Evolutionary conservation across 2,329 filamentous ascomycete species (phyloP).

Genomic region (Seiridium cupressi): DNA sequence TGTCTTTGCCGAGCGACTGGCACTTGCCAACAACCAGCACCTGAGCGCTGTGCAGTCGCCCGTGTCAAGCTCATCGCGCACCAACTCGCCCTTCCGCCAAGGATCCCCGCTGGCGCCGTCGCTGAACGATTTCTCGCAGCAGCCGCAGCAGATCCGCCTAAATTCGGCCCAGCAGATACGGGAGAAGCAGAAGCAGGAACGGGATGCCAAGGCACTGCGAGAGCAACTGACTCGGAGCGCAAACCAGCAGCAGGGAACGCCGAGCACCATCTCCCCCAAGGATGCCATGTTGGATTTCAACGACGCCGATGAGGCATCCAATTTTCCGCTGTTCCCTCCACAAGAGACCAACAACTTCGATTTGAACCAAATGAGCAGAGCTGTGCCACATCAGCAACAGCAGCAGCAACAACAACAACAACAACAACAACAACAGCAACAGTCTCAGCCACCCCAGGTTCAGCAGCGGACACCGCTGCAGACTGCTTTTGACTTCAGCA

Average conservation of each 20-base stretch:
- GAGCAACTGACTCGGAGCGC: slow-evolving; percentile 38
- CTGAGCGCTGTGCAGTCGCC: slow-evolving; percentile 57
- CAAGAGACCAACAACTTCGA: slow-evolving; percentile 46
- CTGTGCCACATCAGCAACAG: slow-evolving; percentile 7
- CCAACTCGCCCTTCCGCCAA: slow-evolving; percentile 78
- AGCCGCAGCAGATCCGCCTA: slow-evolving; percentile 36
- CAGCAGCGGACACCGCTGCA: slow-evolving; percentile 19
- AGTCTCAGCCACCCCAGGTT: slow-evolving; percentile 15
- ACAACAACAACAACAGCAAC: slow-evolving; percentile 20
- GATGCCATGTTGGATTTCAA: slow-evolving; percentile 86
- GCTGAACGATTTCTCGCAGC: slow-evolving; percentile 41
- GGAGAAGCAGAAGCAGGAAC: slow-evolving; percentile 60
- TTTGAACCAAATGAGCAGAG: slow-evolving; percentile 37
- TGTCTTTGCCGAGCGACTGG: slow-evolving; percentile 72
- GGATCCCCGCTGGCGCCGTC: slow-evolving; percentile 60
- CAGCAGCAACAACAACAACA: slow-evolving; percentile 10
- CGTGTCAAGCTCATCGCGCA: slow-evolving; percentile 50
- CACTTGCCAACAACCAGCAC: slow-evolving; percentile 75
- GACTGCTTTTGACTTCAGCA: slow-evolving; percentile 29
- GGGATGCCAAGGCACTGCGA: slow-evolving; percentile 48
- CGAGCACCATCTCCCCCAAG: slow-evolving; percentile 94
- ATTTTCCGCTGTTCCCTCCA: slow-evolving; percentile 72
- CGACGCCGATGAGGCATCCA: slow-evolving; percentile 67
- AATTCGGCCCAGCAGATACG: slow-evolving; percentile 58
- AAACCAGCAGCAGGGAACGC: slow-evolving; percentile 41